Evolutionary conservation across 345 rosid species (phyloP), one percentile per base, ranked within the genome.

Genomic region (Lumnitzera littorea): DNA sequence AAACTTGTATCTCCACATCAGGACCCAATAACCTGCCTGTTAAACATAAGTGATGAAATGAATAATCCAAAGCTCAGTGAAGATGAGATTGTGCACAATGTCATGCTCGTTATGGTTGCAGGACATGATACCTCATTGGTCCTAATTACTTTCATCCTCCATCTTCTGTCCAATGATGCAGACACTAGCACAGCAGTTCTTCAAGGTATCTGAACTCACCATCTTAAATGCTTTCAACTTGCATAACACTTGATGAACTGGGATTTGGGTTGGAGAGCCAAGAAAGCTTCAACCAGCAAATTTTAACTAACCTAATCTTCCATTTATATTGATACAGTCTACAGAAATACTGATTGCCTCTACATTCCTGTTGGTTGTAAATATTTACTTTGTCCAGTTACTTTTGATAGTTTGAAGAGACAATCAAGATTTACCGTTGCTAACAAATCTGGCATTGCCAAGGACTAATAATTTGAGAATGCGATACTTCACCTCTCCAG

Each of bases 111-210:
- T 63, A 83, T 86, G 87, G 72, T 67, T 52, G 87, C 89, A 3
- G 87, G 89, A 53, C 69, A 81, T 49, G 87, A 81, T 62, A 81
- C 87, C 67, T 70, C 85, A 27, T 65, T 82, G 2, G 49, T 72
- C 20, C 70, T 81, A 16, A 63, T 83, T 53, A 83, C 89, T 61
- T 81, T 78, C 63, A 15, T 83, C 52, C 20, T 83, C 2, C 70
- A 70, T 29, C 79, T 68, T 65, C 71, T 83, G 2, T 74, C 89
- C 1, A 72, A 57, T 20, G 61, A 81, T 50, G 85, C 79, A 24
- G 50, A 60, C 2, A 16, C 81, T 59, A 55, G 67, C 48, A 62
- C 73, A 52, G 71, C 81, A 53, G 79, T 83, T 62, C 78, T 83
- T 46, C 71, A 74, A 67, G 87, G 87, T 83, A 68, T 41, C 7